Base-by-base conservation (phyloP, 352 stramenopile species). In the Globisporangium cystogenes region DNA sequence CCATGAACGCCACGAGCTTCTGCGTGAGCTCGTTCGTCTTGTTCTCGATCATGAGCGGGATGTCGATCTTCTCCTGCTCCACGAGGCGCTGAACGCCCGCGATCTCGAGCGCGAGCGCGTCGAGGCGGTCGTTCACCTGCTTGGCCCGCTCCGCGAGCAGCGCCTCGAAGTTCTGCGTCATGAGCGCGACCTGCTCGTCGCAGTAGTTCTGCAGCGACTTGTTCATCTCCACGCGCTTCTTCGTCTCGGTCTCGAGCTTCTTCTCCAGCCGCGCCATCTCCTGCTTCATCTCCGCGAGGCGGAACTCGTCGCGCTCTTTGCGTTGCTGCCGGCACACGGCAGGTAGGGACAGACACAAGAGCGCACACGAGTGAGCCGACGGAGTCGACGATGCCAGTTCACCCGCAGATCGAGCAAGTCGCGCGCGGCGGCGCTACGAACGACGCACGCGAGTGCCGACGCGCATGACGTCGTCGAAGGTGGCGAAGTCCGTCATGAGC, bases 191-290 rank as follows among this genome's bases (percentile, higher is more conserved):
- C 61, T 96, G 85, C 63, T 96, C 78, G 47, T 92, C 87, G 56
- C 89, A 96, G 47, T 90, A 87, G 47, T 87, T 86, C 59, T 98
- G 82, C 21, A 98, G 65, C 51, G 79, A 90, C 57, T 96, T 96
- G 62, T 95, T 97, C 68, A 96, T 96, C 68, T 98, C 89, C 24
- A 98, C 77, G n/a, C 94, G 87, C 61, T 96, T 88, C 68, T 96
- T 96, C 47, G 92, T 95, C 74, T 98, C 91, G 7, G 86, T 81
- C 27, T 95, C 83, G n/a, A 98, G 73, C 12, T 93, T 91, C 59
- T 85, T 65, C 70, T 98, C 93, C 11, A 98, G 65, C 0, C 83
- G 76, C 47, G 66, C 83, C 72, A 98, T 96, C 62, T 98, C 86
- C 26, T 97, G 84, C 42, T 84, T 82, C 65, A 98, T 91, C 67